Base-by-base conservation (phyloP, 1,284 basidiomycete genomes). In the Kwoniella shivajii region DNA sequence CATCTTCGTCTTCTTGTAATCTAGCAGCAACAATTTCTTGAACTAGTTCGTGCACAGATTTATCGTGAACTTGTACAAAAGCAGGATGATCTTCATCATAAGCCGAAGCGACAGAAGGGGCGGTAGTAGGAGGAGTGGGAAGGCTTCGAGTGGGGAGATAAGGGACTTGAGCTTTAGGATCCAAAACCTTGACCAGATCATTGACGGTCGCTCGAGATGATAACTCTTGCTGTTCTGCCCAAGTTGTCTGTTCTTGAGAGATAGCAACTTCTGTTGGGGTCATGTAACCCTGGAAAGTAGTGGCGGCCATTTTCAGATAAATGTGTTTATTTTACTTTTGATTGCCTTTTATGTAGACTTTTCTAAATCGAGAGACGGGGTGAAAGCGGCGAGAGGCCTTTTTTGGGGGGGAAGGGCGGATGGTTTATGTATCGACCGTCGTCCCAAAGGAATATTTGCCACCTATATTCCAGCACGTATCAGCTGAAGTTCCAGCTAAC, bases 1-100 rank as follows among this genome's bases (percentile, higher is more conserved):
- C 96, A 51, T 76, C 76, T 22, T 54, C 30, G 68, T 72, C 55
- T 20, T 55, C 49, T 22, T 27, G 20, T 29, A 45, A 11, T 31
- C 51, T 38, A 18, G 26, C 31, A 1, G 70, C 65, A 26, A 77
- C 60, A 11, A 64, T 50, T n/a, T 65, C 34, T 41, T 71, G 65
- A 13, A 75, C 60, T 27, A 74, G 61, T 27, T 67, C 57, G 61
- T 73, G 65, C n/a, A 75, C 50, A n/a, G 61, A 60, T 1, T 55
- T 55, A 50, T 76, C 69, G 38, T 52, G 38, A 2, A 74, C 64
- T n/a, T 50, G 57, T 2, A 55, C 57, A 16, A 72, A 55, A 0
- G 65, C 69, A 9, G 67, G 64, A 46, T 67, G 63, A 7, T 48
- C 45, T 26, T 60, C 55, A 42, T 64, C 59, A 46, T 49, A 51